These are phyloP conservation scores for Colletotrichum caudatum DNA, from an alignment of 2,329 filamentous ascomycete species.

Conservation along the genomic window DNA sequence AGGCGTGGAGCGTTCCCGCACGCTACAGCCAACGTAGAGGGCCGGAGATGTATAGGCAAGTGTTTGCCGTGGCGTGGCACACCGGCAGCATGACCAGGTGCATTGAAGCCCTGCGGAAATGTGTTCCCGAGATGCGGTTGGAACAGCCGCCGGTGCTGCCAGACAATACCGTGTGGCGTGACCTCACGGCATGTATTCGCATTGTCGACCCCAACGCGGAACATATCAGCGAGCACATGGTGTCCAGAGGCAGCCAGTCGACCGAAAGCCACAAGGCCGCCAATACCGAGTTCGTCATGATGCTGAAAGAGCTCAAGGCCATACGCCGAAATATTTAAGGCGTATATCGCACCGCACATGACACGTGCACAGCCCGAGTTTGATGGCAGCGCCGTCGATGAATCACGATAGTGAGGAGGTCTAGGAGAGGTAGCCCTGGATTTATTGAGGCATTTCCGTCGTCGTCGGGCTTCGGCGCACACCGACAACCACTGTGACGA, in stretches of 20 bases:
- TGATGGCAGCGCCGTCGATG: not conserved
- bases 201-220: constrained; percentile 66
- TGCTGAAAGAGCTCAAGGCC: constrained; percentile 42
- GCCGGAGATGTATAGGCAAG: constrained; percentile 64
- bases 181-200: constrained; percentile 66
- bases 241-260: constrained; percentile 11
- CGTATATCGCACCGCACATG: not conserved
- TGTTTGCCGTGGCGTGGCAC: constrained; percentile 63
- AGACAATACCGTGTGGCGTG: constrained; percentile 56
- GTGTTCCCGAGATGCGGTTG: constrained; percentile 69
- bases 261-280: constrained; percentile 26
- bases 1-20: constrained; percentile 68
- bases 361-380: not conserved
- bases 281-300: constrained; percentile 49
- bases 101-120: constrained; percentile 62
- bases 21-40: constrained; percentile 62
- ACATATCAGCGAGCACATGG: constrained; percentile 44
- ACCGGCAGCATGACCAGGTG: constrained; percentile 58
- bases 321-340: constrained; percentile 12
- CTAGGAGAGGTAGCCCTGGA: no score
- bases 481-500: constrained; percentile 7
- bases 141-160: constrained; percentile 65
- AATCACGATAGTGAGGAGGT: not conserved
- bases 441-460: not conserved
- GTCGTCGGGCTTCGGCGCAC: constrained; percentile 24